Base-by-base conservation (phyloP, 495 filamentous ascomycete species). In the Penicillium riverlandense region DNA sequence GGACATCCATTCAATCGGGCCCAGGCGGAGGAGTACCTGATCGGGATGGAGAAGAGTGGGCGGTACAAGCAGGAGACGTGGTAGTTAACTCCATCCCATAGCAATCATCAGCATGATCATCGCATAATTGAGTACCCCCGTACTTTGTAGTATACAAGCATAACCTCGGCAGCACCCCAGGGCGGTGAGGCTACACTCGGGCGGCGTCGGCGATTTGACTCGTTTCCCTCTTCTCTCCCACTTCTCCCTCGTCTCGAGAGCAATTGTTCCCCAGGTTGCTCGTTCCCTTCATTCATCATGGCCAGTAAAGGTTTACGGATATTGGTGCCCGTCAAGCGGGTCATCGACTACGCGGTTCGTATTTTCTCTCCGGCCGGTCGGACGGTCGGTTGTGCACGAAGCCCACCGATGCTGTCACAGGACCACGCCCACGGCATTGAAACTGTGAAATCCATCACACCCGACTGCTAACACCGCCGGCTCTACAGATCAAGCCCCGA, bases 281-380 rank as follows among this genome's bases (percentile, higher is more conserved):
- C 31, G 32, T 50, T 44, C 12, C 35, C 34, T 39, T 33, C 15
- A 28, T 44, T 50, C 61, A 70, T 32, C 51, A 95, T 95, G 90
- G 84, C 88, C 49, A 78, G 82, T 38, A 22, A 22, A 22, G 76
- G 62, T 36, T 55, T 98, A 49, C 78, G 90, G 62, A 96, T 98
- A 63, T 74, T 98, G 48, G 92, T 98, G 13, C 92, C 92, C 69
- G 69, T 98, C 43, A 98, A 98, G 76, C 76, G 92, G 76, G 92
- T 98, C 41, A 95, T 98, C 69, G 92, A 98, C 80, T 98, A 96
- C 81, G 90, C 92, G 50, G 91, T 96, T 71, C 64, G 83, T 67
- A 51, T 45, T 48, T 38, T 37, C 31, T 37, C 14, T 38, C 36
- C 44, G 37, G 22, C 22, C 22, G 4, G 22, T 22, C 22, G 22